Percentiles rank a stretch among this genome's conserved stretches.
phyloP scores from a whole-genome alignment of 2,329 filamentous ascomycete genomes.

The Massarina eburnea region DNA sequence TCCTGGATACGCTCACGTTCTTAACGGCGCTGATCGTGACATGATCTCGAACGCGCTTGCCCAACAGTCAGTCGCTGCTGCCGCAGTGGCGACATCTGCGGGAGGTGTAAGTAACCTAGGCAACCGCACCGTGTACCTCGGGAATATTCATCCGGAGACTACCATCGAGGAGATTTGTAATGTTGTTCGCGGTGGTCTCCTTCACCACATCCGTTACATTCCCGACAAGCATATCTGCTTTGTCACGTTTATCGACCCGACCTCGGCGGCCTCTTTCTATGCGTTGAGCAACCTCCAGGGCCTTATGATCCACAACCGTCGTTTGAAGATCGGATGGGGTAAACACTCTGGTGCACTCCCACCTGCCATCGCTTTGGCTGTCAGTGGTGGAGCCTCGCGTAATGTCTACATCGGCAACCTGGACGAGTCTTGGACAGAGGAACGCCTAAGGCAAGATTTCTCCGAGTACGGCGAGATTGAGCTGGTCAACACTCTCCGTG shows the following conservation, averaged over 20 bases:
- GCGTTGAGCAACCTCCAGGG: constrained; percentile 96
- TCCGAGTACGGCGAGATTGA: constrained; percentile 98
- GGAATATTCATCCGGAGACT: constrained; percentile 98
- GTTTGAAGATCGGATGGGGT: constrained; percentile 98
- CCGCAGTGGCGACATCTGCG: constrained; percentile 92
- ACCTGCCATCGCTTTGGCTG: constrained; percentile 91
- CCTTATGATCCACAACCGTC: constrained; percentile 97
- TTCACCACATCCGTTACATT: constrained; percentile 98
- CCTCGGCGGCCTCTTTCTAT: constrained; percentile 96
- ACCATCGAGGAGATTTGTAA: constrained; percentile 99
- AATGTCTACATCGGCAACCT: constrained; percentile 98
- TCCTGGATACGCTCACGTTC: constrained; percentile 91
- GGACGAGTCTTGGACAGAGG: constrained; percentile 96
- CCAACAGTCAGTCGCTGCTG: constrained; percentile 95
- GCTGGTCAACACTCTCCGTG: constrained; percentile 90
- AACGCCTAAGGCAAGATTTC: constrained; percentile 93
- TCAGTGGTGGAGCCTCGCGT: constrained; percentile 94
- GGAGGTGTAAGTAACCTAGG: constrained; percentile 97
- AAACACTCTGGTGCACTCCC: constrained; percentile 97
- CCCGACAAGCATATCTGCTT: constrained; percentile 99
- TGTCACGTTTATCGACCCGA: constrained; percentile 98
- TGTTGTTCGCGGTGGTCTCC: constrained; percentile 88
- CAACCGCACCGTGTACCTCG: constrained; percentile 95
- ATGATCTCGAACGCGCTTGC: constrained; percentile 94
- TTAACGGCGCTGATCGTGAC: constrained; percentile 94